Base-by-base conservation (phyloP, 1,139 yeast species). In the Magnusiomyces ingens region DNA sequence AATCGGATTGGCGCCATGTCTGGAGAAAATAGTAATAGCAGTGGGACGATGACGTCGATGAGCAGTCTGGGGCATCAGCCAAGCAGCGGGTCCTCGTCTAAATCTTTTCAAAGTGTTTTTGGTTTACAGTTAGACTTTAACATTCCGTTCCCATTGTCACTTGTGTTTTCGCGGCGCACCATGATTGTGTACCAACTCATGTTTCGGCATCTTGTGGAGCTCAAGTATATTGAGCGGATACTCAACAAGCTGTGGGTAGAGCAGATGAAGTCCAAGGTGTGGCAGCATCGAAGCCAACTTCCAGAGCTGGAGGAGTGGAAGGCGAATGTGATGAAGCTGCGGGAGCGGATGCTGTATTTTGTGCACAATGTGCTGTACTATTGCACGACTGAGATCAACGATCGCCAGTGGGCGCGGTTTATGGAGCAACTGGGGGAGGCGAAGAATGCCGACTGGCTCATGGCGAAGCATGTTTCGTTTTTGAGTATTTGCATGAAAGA, bases 121-220 rank as follows among this genome's bases (percentile, higher is more conserved):
- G 80, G 80, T 45, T 67, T 90, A 13, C 85, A 83, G 59, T 72
- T 90, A 45, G 86, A 87, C 52, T 67, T 88, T 38, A 73, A 77
- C 29, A 73, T 91, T 19, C 96, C 97, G 5, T 94, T 89, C 64
- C 99, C 99, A 0, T 70, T 90, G 49, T 89, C 90, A 59, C 73
- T 91, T 42, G 75, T 93, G 0, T 71, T 90, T 2, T 81, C 86
- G 26, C 79, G 84, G 56, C 84, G 88, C 45, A 80, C 85, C 35
- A 75, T 89, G 37, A 77, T 83, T 50, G 90, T 94, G 57, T 90
- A 85, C 64, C 96, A 91, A 66, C 73, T 89, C 36, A 71, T 90
- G 54, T 89, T 87, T 62, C 80, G 96, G 59, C 83, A 87, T 59
- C 73, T 87, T 46, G 69, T 84, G 32, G 76, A 83, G 41, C 66